These are phyloP conservation scores for Geranium incanum DNA, from an alignment of 441 rosid genomes.

Conservation along the genomic window DNA sequence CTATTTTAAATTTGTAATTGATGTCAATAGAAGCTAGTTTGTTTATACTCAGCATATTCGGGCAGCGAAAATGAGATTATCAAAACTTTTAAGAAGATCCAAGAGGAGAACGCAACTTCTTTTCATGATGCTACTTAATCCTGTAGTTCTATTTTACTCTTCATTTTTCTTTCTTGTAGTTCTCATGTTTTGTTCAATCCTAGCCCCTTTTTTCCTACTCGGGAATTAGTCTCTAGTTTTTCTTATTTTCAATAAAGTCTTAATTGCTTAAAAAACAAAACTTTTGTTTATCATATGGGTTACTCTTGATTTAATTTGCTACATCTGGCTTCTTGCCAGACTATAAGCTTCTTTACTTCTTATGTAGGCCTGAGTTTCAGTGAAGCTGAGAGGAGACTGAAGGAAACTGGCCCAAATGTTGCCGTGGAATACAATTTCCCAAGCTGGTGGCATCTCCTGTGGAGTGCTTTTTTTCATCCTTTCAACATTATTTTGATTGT, in stretches of 20 bases:
- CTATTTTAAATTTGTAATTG: not conserved
- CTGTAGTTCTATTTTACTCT: no score
- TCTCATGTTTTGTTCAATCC: no score
- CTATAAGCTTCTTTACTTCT: constrained; percentile 8
- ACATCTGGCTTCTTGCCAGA: not conserved
- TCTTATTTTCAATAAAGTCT: no score
- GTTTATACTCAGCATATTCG: no score
- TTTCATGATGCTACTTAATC: no score
- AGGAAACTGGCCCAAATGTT: constrained; percentile 55
- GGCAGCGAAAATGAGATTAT: no score
- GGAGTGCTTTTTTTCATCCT: constrained; percentile 64
- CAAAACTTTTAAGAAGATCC: no score
- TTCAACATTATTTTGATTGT: constrained; percentile 60
- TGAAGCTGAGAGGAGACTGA: constrained; percentile 62
- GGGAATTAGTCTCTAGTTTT: no score
- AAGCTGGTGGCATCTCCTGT: constrained; percentile 57
- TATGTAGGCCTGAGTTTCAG: constrained; percentile 54
- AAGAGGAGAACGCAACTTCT: no score
- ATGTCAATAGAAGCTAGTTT: not conserved
- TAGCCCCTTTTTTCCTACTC: no score
- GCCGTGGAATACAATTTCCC: constrained; percentile 42
- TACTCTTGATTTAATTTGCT: not conserved
- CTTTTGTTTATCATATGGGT: not conserved
- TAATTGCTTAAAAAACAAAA: no score
- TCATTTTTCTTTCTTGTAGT: no score